These are phyloP conservation scores for Lecanoromycetidae sp. DNA, from an alignment of 2,329 filamentous ascomycete genomes.

Conservation along the genomic window DNA sequence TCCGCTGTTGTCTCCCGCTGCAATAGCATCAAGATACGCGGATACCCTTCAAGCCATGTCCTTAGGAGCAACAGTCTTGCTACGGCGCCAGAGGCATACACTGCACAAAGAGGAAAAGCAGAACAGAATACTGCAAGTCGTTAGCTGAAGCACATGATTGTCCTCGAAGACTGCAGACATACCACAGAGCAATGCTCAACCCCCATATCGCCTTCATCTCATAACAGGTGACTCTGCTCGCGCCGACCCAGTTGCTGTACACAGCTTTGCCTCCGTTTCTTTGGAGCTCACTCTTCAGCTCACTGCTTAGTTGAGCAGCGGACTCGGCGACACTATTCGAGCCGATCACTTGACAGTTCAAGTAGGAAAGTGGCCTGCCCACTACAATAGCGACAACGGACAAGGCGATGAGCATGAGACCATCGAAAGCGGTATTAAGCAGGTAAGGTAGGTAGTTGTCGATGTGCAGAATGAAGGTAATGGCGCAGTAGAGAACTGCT, in stretches of 20 bases:
- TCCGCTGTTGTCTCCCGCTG: not conserved
- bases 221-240: constrained; percentile 56
- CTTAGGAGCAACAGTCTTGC: constrained; percentile 37
- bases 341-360: constrained; percentile 54
- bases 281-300: constrained; percentile 40
- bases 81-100: constrained; percentile 50
- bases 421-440: constrained; percentile 54
- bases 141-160: constrained; percentile 9
- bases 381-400: constrained; percentile 66
- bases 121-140: constrained; percentile 46
- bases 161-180: constrained; percentile 22
- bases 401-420: constrained; percentile 59
- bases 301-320: constrained; percentile 43
- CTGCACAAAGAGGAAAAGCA: constrained; percentile 49
- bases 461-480: constrained; percentile 71
- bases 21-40: not conserved
- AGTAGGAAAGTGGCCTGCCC: constrained; percentile 66
- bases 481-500: constrained; percentile 63
- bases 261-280: constrained; percentile 39
- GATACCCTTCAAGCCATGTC: constrained; percentile 26
- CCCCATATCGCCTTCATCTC: constrained; percentile 86
- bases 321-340: constrained; percentile 36
- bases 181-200: constrained; percentile 64
- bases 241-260: constrained; percentile 46
- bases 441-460: constrained; percentile 66